Evolutionary conservation across 345 rosid genomes (phyloP).

Genomic region (Salix udensis): DNA sequence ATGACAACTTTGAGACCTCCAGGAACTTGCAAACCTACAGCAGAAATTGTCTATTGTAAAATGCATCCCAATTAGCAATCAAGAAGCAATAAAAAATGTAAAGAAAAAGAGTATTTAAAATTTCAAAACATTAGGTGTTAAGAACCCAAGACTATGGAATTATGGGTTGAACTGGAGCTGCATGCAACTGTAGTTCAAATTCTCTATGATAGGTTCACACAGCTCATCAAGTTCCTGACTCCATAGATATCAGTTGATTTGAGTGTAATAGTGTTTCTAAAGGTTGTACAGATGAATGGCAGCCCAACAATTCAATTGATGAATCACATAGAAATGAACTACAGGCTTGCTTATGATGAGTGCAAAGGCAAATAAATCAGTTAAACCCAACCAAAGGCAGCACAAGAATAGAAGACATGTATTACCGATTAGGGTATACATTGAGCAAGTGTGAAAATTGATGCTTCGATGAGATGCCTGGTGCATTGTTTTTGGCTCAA

Average conservation of each 20-base stretch:
- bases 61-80: neutral
- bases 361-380: neutral
- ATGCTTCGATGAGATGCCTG: neutral
- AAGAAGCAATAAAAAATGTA: neutral
- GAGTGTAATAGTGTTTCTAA: neutral
- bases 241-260: neutral
- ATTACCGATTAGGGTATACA: neutral
- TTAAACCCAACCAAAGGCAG: neutral
- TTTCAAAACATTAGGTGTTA: neutral
- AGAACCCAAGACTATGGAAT: neutral
- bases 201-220: neutral
- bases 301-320: neutral
- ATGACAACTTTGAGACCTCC: slow-evolving; percentile 95
- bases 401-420: neutral
- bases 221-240: neutral
- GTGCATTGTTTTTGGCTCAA: neutral
- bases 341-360: neutral
- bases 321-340: neutral
- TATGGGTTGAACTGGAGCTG: neutral
- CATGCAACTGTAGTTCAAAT: neutral
- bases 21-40: slow-evolving; percentile 94
- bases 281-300: neutral
- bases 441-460: neutral
- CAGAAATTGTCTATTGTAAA: slow-evolving; percentile 20
- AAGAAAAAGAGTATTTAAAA: neutral